Evolutionary conservation across 768 basidiomycete genomes (phyloP).

Genomic region (Rhizopogon vinicolor): DNA sequence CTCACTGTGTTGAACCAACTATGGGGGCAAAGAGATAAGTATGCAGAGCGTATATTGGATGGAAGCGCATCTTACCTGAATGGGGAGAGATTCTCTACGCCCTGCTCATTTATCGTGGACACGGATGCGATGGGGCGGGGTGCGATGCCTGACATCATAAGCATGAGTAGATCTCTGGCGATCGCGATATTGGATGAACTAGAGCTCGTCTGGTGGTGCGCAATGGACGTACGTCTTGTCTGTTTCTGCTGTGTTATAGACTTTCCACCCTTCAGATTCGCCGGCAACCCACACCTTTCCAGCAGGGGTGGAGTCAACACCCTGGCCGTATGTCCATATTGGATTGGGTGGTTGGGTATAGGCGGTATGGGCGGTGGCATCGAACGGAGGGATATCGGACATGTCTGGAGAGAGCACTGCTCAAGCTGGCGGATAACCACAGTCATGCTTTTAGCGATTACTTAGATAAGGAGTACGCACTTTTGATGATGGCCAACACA

Average conservation of each 20-base stretch:
- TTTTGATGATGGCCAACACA: no score
- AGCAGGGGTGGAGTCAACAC: constrained; percentile 18
- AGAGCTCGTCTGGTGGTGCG: background rate
- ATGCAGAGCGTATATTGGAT: background rate
- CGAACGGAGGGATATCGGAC: constrained; percentile 16
- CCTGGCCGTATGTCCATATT: constrained; percentile 26
- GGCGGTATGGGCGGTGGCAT: constrained; percentile 8
- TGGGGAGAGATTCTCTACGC: constrained; percentile 36
- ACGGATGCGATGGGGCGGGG: constrained; percentile 44
- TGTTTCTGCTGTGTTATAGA: constrained; percentile 25
- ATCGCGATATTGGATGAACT: background rate
- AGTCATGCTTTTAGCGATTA: no score
- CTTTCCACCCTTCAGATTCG: constrained; percentile 31
- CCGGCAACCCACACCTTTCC: constrained; percentile 31
- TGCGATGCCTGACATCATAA: constrained; percentile 34
- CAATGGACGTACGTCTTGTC: constrained; percentile 19
- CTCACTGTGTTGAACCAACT: constrained; percentile 26
- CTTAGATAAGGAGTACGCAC: no score
- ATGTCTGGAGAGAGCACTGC: no score
- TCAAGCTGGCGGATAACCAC: no score
- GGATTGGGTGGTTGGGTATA: constrained; percentile 28
- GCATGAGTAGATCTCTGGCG: constrained; percentile 24
- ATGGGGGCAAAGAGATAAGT: no score
- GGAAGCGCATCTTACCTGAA: constrained; percentile 27
- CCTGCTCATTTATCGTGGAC: constrained; percentile 29